Conservation (phyloP, 345 rosid genomes). For the Brassica carinata region DNA sequence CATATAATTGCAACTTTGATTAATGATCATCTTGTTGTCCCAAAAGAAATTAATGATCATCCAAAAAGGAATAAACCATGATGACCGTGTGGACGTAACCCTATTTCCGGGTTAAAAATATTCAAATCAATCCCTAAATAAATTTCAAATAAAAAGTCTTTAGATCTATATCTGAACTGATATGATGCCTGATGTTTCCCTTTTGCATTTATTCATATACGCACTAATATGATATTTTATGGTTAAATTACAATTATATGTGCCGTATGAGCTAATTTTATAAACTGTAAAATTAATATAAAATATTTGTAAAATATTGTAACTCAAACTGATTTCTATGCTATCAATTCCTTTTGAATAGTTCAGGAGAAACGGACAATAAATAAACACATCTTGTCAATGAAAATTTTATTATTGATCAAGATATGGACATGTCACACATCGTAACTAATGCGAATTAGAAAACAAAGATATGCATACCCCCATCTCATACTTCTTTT, state of each 20-base stretch:
- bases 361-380: neutral
- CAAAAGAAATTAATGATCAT: slow-evolving; percentile 5
- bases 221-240: neutral
- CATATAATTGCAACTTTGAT: slow-evolving; percentile 25
- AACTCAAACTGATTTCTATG: neutral
- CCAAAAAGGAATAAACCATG: slow-evolving; percentile 19
- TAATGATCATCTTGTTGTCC: neutral
- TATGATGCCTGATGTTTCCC: neutral
- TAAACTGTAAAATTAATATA: neutral
- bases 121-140: neutral
- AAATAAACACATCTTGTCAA: slow-evolving; percentile 21
- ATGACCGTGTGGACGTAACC: slow-evolving; percentile 26
- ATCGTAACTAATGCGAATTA: neutral
- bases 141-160: neutral
- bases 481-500: neutral
- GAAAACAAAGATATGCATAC: slow-evolving; percentile 9
- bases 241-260: neutral
- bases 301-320: neutral
- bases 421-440: neutral
- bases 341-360: neutral
- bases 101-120: neutral
- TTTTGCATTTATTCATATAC: neutral
- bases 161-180: neutral
- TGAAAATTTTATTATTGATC: slow-evolving; percentile 10
- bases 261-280: slow-evolving; percentile 1